phyloP scores from a whole-genome alignment of 2,329 filamentous ascomycete genomes.

The Epichloe elymi region DNA sequence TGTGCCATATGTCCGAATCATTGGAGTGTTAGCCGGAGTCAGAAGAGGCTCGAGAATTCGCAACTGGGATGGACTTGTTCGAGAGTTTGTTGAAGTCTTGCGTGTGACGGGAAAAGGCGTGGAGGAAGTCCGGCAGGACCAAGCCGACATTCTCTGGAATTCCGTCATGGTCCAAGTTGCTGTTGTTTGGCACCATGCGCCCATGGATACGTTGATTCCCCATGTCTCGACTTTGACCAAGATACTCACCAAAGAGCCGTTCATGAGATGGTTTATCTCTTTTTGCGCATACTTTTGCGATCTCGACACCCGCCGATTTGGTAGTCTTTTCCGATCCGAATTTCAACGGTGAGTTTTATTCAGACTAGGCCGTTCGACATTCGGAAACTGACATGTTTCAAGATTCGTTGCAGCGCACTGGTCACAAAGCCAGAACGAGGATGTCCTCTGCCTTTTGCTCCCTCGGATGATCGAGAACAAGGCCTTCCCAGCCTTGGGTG shows the following conservation, averaged over 20 bases:
- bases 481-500: constrained; percentile 38
- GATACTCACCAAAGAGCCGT: constrained; percentile 47
- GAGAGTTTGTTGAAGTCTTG: constrained; percentile 40
- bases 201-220: constrained; percentile 67
- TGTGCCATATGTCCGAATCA: constrained; percentile 39
- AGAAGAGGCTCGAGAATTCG: constrained; percentile 63
- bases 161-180: constrained; percentile 44
- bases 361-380: too few species aligned
- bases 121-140: constrained; percentile 20
- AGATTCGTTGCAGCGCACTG: constrained; percentile 68
- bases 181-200: constrained; percentile 60
- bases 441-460: constrained; percentile 54
- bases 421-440: constrained; percentile 51
- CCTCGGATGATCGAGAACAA: constrained; percentile 47
- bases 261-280: constrained; percentile 62
- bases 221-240: constrained; percentile 53
- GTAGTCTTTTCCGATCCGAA: constrained; percentile 61
- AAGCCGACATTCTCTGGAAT: constrained; percentile 39
- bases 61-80: constrained; percentile 56
- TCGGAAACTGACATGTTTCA: constrained; percentile 21
- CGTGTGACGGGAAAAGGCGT: constrained; percentile 29
- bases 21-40: constrained; percentile 64
- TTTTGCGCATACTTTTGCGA: constrained; percentile 77
- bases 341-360: constrained; percentile 58
- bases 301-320: constrained; percentile 61